Conservation (phyloP, 2,329 filamentous ascomycete genomes). For the Diaporthe longicolla region DNA sequence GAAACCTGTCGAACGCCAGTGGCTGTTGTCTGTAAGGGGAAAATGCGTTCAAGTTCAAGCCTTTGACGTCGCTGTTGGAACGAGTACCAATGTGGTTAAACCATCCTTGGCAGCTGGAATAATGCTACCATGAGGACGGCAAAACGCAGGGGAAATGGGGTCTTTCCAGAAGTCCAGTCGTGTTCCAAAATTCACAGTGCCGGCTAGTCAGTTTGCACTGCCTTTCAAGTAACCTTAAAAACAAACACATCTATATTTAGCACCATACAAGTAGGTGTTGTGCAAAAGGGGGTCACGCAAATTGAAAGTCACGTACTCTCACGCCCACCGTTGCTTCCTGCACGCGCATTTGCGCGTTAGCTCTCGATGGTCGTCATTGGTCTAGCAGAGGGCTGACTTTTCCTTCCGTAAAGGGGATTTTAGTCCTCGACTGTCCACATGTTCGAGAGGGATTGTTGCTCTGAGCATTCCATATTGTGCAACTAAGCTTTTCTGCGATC, state of each 20-base stretch:
- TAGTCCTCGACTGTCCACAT: background rate
- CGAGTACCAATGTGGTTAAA: background rate
- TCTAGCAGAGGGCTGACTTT: background rate
- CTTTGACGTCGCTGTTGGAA: background rate
- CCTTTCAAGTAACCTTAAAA: constrained; percentile 12
- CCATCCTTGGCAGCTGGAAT: background rate
- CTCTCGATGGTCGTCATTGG: background rate
- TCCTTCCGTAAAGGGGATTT: too few relatives aligned
- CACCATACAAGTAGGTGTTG: background rate
- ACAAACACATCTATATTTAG: constrained; percentile 11
- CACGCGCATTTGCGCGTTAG: background rate
- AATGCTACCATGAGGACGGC: background rate
- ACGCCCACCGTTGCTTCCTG: background rate
- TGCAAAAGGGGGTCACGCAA: background rate
- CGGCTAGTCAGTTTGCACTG: background rate
- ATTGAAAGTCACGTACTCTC: background rate
- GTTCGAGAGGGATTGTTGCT: background rate
- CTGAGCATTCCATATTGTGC: background rate
- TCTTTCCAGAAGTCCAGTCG: background rate
- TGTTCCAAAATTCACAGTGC: constrained; percentile 13
- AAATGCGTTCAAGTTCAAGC: background rate
- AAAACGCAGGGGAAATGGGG: too few relatives aligned
- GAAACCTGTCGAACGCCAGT: background rate
- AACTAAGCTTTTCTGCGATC: rapidly evolving
- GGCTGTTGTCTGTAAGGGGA: background rate